Conservation (phyloP, 257 asterid genomes). For the Ligustrum vulgare region DNA sequence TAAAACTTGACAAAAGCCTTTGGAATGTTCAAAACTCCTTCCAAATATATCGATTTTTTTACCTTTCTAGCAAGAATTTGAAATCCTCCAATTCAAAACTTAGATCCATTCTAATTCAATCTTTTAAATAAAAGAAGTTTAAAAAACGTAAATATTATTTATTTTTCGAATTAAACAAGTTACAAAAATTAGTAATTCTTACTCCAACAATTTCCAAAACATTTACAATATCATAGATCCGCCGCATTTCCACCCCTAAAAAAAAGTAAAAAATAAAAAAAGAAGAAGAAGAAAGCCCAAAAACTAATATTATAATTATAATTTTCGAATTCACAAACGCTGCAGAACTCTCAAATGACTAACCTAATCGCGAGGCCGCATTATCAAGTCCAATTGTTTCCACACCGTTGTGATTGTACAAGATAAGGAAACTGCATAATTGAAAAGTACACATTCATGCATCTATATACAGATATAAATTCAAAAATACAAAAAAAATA, state of each 20-base stretch:
- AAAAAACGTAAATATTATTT: too few species aligned
- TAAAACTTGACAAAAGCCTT: too few species aligned
- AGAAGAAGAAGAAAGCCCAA: too few species aligned
- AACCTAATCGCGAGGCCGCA: conserved; percentile 81
- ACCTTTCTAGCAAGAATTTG: too few species aligned
- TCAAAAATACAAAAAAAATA: not conserved
- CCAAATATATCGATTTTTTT: too few species aligned
- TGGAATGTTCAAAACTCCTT: too few species aligned
- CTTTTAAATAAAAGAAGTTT: too few species aligned
- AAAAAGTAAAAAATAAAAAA: not conserved
- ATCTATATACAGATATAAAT: not conserved
- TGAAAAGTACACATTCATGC: not conserved
- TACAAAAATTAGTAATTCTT: conserved; percentile 41
- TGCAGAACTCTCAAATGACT: not conserved
- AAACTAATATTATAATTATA: not conserved
- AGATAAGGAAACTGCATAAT: conserved; percentile 66
- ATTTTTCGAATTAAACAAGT: too few species aligned
- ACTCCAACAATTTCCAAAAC: conserved; percentile 95
- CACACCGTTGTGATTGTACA: conserved; percentile 76
- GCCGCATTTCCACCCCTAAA: conserved; percentile 90
- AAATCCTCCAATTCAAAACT: too few species aligned
- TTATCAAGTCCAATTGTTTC: conserved; percentile 90
- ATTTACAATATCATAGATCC: conserved; percentile 95
- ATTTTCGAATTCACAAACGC: not conserved
- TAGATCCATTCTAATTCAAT: too few species aligned